phyloP scores from a whole-genome alignment of 2,329 filamentous ascomycete genomes.

The Colletotrichum sp. region DNA sequence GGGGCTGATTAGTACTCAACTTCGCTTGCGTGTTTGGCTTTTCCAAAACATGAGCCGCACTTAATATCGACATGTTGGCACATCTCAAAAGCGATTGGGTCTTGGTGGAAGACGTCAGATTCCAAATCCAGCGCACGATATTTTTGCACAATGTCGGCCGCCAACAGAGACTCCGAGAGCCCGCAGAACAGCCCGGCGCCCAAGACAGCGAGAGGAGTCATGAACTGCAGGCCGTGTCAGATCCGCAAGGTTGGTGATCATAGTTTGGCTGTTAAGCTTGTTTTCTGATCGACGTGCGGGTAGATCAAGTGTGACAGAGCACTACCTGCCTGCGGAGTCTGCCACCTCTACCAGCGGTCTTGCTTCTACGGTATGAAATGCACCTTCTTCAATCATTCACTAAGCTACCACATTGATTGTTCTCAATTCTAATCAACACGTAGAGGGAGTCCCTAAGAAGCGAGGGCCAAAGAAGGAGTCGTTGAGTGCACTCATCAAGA shows the following conservation, averaged over 20 bases:
- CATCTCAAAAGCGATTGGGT: not conserved
- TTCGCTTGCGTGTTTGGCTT: not conserved
- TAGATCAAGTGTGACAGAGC: slow-evolving; percentile 21
- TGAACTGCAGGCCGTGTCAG: slow-evolving; percentile 19
- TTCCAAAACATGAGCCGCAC: not conserved
- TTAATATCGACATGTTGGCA: slow-evolving; percentile 10
- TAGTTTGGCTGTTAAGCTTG: not conserved
- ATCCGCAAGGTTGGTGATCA: slow-evolving; percentile 3
- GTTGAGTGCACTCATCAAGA: slow-evolving; percentile 7
- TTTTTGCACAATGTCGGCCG: slow-evolving; percentile 1
- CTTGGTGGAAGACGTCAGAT: not conserved
- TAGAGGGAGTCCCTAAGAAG: slow-evolving; percentile 11
- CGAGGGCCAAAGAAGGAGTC: slow-evolving; percentile 14
- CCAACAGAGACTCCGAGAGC: not conserved
- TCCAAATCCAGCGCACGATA: not conserved
- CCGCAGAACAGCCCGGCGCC: slow-evolving; percentile 1
- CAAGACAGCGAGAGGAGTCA: not conserved
- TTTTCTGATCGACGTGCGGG: slow-evolving; percentile 13
- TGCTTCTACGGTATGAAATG: slow-evolving; percentile 5
- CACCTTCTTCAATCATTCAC: not conserved
- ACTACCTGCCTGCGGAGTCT: slow-evolving; percentile 13
- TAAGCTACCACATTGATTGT: not conserved
- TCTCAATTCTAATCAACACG: not conserved
- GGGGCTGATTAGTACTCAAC: not conserved
- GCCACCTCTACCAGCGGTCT: slow-evolving; percentile 14